A percentile compares a stretch with the other conserved stretches of the same genome.
phyloP scores from a whole-genome alignment of 352 stramenopile genomes.

The Globisporangium polare region DNA sequence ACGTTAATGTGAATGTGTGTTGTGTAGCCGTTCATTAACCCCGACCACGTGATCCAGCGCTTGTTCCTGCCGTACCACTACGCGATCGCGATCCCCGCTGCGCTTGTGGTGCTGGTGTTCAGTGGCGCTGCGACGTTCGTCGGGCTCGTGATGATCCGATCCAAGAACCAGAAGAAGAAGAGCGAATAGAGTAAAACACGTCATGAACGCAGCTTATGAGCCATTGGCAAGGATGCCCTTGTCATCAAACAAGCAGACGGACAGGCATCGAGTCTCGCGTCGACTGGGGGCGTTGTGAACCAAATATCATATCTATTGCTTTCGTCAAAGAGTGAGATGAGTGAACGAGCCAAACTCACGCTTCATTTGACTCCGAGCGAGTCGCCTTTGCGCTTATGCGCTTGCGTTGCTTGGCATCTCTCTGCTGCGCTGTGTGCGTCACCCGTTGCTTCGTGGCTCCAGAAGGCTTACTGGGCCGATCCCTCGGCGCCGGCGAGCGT shows the following conservation, averaged over 20 bases:
- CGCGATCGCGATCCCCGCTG: conserved; percentile 82
- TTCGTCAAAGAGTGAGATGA: neutral
- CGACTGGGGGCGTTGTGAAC: neutral
- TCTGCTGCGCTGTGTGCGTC: neutral
- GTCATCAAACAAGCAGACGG: neutral
- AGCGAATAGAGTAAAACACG: conserved; percentile 4
- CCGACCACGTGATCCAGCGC: conserved; percentile 67
- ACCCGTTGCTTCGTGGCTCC: neutral
- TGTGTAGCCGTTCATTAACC: conserved; percentile 83
- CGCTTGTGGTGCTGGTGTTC: conserved; percentile 86
- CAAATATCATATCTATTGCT: conserved; percentile 12
- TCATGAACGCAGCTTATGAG: neutral
- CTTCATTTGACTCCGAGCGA: neutral
- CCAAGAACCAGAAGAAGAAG: conserved; percentile 73
- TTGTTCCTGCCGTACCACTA: conserved; percentile 89
- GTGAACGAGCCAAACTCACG: neutral
- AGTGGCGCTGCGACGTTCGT: conserved; percentile 82
- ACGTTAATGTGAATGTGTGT: neutral
- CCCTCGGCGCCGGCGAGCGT: conserved; percentile 41
- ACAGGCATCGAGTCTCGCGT: neutral
- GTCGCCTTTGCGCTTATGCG: neutral
- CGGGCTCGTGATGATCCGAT: conserved; percentile 87
- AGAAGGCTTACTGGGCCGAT: conserved; percentile 37
- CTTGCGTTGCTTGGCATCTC: too few relatives aligned
- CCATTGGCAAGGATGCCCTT: neutral